Conservation (phyloP, 2,329 filamentous ascomycete species). For the Fusarium veterinarium region DNA sequence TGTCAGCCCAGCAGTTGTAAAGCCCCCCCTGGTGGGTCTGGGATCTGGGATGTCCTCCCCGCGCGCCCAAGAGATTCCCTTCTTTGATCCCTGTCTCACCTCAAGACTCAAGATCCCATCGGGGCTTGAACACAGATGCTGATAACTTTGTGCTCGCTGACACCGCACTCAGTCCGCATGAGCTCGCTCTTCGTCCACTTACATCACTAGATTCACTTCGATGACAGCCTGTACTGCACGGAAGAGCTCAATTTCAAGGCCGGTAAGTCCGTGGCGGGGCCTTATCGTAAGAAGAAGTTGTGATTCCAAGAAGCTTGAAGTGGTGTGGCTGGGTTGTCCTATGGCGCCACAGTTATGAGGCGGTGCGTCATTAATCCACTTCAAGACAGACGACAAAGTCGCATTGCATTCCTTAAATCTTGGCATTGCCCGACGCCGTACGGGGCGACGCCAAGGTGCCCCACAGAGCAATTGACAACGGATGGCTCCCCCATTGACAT, state of each 20-base stretch:
- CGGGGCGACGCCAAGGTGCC: neutral
- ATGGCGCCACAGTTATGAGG: neutral
- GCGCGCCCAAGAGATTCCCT: neutral
- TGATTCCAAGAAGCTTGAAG: neutral
- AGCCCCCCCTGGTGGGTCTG: neutral
- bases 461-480: neutral
- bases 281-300: neutral
- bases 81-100: neutral
- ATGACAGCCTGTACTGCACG: neutral
- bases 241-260: conserved; percentile 3
- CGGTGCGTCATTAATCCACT: neutral
- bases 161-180: neutral
- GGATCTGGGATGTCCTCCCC: neutral
- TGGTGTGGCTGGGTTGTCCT: neutral
- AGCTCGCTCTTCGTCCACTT: neutral
- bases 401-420: neutral
- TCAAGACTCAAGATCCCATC: neutral
- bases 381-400: neutral
- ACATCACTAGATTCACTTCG: neutral
- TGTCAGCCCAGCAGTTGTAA: neutral
- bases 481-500: neutral
- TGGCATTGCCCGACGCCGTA: neutral
- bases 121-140: neutral
- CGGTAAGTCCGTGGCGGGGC: neutral
- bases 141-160: neutral